These are phyloP conservation scores for Solanum tarapatanum DNA, from an alignment of 257 asterid genomes.

Conservation along the genomic window DNA sequence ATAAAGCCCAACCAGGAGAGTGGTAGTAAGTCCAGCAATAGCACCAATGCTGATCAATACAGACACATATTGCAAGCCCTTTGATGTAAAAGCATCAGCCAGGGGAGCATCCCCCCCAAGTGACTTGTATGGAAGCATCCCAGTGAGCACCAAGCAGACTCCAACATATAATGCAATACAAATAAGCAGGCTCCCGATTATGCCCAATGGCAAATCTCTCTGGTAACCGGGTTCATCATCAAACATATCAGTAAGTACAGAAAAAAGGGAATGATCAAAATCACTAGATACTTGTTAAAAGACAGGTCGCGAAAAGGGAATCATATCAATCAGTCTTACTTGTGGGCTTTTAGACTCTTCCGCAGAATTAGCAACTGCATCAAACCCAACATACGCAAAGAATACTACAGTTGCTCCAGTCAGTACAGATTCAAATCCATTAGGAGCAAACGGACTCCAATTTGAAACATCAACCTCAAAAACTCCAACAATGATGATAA, in stretches of 20 bases:
- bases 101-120: constrained; percentile 94
- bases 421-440: constrained; percentile 55
- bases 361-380: constrained; percentile 97
- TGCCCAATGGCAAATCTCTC: constrained; percentile 92
- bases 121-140: constrained; percentile 79
- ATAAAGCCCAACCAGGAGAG: constrained; percentile 92
- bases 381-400: constrained; percentile 96
- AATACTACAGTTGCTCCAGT: constrained; percentile 96
- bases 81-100: constrained; percentile 76
- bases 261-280: neutral
- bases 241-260: neutral
- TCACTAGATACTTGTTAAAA: constrained; percentile 1
- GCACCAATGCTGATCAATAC: constrained; percentile 88
- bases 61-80: constrained; percentile 71
- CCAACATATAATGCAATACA: constrained; percentile 65
- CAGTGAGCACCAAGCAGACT: constrained; percentile 89
- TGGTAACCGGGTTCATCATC: constrained; percentile 25
- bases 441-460: constrained; percentile 90
- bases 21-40: constrained; percentile 90
- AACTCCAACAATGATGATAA: constrained; percentile 69
- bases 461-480: constrained; percentile 76
- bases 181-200: constrained; percentile 77
- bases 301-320: neutral
- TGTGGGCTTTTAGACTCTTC: constrained; percentile 95
- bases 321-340: constrained; percentile 28